Conservation (phyloP, 225 moss, liverwort and hornwort species). For the Ulota crispa region DNA sequence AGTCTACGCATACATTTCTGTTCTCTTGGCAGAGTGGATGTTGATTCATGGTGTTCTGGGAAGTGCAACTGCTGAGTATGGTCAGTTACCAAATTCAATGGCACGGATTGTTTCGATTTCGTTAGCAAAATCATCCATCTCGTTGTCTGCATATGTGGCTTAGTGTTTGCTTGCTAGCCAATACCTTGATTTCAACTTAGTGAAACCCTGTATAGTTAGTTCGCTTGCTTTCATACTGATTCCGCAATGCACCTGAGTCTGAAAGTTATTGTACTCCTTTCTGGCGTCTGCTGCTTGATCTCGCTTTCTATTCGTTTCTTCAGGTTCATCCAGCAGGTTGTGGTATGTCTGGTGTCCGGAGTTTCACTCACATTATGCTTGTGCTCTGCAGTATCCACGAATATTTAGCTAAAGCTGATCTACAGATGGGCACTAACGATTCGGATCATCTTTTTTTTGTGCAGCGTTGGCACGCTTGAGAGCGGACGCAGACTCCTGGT, state of each 20-base stretch:
- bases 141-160: neutral
- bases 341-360: neutral
- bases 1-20: neutral
- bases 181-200: neutral
- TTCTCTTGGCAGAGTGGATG: neutral
- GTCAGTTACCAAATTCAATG: slow-evolving; percentile 1
- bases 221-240: slow-evolving; percentile 2
- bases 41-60: neutral
- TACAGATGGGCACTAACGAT: no score
- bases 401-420: no score
- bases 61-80: neutral
- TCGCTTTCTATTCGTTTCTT: neutral
- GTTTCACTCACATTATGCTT: neutral
- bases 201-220: neutral
- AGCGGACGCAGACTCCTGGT: no score
- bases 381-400: no score
- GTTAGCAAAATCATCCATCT: neutral
- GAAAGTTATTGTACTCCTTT: neutral
- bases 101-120: neutral
- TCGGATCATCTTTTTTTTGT: no score
- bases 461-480: no score
- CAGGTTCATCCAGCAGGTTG: slow-evolving; percentile 17
- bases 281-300: neutral
- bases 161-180: neutral
- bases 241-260: neutral